A percentile compares a stretch with the other conserved stretches of the same genome.
These are phyloP conservation scores for Emmonsiellopsis sp. DNA, from an alignment of 2,329 filamentous ascomycete genomes.

Conservation along the genomic window DNA sequence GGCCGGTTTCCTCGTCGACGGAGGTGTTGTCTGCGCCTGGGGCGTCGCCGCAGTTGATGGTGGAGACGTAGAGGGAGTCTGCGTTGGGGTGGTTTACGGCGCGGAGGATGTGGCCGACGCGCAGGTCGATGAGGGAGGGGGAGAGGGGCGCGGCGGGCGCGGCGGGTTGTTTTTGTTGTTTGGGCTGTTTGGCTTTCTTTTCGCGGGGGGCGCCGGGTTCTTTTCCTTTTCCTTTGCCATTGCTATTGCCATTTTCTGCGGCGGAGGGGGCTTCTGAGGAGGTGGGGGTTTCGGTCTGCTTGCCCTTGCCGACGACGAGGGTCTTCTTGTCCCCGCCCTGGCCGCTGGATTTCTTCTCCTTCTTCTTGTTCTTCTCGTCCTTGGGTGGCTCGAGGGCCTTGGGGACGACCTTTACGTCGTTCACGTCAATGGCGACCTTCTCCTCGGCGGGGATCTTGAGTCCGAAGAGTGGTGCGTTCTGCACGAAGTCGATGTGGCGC, in stretches of 20 bases:
- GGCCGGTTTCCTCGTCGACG: constrained; percentile 69
- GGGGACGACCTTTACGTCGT: constrained; percentile 78
- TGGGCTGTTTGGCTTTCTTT: constrained; percentile 75
- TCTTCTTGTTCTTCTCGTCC: constrained; percentile 92
- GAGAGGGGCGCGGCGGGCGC: constrained; percentile 67
- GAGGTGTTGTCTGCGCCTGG: constrained; percentile 79
- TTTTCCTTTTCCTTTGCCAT: constrained; percentile 45
- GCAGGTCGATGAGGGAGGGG: constrained; percentile 82
- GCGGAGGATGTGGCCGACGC: constrained; percentile 95
- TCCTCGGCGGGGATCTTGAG: constrained; percentile 61
- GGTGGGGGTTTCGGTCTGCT: constrained; percentile 39
- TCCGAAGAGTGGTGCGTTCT: constrained; percentile 68
- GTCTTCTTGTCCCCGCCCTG: constrained; percentile 20
- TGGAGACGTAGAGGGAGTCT: constrained; percentile 90
- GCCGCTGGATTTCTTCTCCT: constrained; percentile 71
- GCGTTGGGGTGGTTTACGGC: constrained; percentile 93
- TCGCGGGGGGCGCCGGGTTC: constrained; percentile 34
- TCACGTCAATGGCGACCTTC: constrained; percentile 69
- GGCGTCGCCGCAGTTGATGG: constrained; percentile 86
- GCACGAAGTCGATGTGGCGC: constrained; percentile 86
- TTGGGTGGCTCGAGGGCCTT: constrained; percentile 85
- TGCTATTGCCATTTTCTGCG: constrained; percentile 43
- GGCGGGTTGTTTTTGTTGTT: constrained; percentile 58
- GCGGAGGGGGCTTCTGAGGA: neutral
- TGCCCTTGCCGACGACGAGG: constrained; percentile 30